A percentile compares a stretch with the other conserved stretches of the same genome.
These are phyloP conservation scores for Candida montana DNA, from an alignment of 805 yeast species.

Conservation along the genomic window DNA sequence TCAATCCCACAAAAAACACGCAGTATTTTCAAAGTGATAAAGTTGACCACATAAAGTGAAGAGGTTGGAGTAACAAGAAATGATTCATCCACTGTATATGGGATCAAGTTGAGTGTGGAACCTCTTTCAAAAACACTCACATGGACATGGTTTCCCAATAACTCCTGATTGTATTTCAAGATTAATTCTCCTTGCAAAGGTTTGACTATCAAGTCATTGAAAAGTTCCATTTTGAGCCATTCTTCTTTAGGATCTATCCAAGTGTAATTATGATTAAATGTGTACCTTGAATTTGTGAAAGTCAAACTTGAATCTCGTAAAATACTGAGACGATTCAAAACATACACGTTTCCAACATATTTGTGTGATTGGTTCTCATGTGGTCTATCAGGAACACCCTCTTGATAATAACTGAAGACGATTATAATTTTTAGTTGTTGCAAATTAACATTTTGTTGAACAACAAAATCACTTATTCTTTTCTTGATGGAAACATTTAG, in stretches of 20 bases:
- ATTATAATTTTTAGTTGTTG: constrained; percentile 17
- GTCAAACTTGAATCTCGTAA: constrained; percentile 18
- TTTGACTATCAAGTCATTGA: constrained; percentile 21
- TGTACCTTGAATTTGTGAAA: constrained; percentile 17
- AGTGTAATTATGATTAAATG: constrained; percentile 20
- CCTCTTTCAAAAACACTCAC: constrained; percentile 18
- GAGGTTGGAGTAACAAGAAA: constrained; percentile 15
- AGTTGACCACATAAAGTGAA: constrained; percentile 20
- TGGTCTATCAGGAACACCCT: constrained; percentile 21
- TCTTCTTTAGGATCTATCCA: constrained; percentile 24
- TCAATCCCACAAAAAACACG: constrained; percentile 17
- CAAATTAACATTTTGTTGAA: constrained; percentile 13
- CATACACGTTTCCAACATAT: constrained; percentile 23
- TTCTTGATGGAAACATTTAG: constrained; percentile 13
- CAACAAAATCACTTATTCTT: constrained; percentile 17
- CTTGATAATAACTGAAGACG: constrained; percentile 19
- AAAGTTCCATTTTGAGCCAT: constrained; percentile 15
- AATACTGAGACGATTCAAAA: constrained; percentile 16
- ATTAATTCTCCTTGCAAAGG: constrained; percentile 19
- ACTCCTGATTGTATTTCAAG: constrained; percentile 18
- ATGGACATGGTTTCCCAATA: constrained; percentile 21
- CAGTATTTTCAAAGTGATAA: constrained; percentile 18
- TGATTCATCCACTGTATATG: constrained; percentile 20
- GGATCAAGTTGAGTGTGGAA: constrained; percentile 17
- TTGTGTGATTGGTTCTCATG: constrained; percentile 21